These are phyloP conservation scores for Apophysomyces trapeziformis DNA, from an alignment of 371 early-diverging fungal species.

Conservation along the genomic window DNA sequence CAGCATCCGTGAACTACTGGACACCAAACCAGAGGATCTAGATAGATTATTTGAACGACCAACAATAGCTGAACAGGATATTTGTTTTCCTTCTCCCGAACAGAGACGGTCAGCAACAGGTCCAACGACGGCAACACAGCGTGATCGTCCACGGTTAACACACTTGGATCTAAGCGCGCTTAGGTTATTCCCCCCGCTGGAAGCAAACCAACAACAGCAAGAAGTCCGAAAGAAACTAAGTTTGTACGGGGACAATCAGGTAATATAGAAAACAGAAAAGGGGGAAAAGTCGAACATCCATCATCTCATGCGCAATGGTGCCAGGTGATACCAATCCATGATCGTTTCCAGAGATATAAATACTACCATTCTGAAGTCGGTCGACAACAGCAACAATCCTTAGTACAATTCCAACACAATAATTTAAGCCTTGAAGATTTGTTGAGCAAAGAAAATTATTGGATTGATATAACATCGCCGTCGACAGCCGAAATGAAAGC, in stretches of 20 bases:
- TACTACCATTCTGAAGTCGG: constrained; percentile 52
- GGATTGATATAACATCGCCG: constrained; percentile 89
- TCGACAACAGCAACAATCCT: constrained; percentile 21
- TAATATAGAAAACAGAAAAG: not conserved
- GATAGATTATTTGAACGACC: constrained; percentile 29
- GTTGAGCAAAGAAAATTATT: constrained; percentile 70
- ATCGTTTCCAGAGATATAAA: constrained; percentile 11
- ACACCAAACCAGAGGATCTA: constrained; percentile 21
- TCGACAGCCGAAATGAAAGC: constrained; percentile 78
- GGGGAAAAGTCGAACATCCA: not conserved
- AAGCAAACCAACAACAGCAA: not conserved
- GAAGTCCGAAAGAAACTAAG: constrained; percentile 27
- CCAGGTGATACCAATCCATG: constrained; percentile 17
- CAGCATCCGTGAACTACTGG: constrained; percentile 10
- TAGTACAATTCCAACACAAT: constrained; percentile 26
- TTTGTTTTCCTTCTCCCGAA: constrained; percentile 27
- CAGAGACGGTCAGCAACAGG: constrained; percentile 10
- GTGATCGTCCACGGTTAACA: not conserved
- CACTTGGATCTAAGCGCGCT: constrained; percentile 2
- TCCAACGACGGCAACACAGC: constrained; percentile 6
- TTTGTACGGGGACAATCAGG: constrained; percentile 41
- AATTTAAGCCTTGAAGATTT: constrained; percentile 42
- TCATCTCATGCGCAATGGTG: not conserved
- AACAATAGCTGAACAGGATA: constrained; percentile 22
- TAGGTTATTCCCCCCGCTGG: constrained; percentile 1